Percentiles rank a stretch among this genome's conserved stretches.
These are phyloP conservation scores for Aspergillus novoparasiticus DNA, from an alignment of 2,329 filamentous ascomycete species.

Conservation along the genomic window DNA sequence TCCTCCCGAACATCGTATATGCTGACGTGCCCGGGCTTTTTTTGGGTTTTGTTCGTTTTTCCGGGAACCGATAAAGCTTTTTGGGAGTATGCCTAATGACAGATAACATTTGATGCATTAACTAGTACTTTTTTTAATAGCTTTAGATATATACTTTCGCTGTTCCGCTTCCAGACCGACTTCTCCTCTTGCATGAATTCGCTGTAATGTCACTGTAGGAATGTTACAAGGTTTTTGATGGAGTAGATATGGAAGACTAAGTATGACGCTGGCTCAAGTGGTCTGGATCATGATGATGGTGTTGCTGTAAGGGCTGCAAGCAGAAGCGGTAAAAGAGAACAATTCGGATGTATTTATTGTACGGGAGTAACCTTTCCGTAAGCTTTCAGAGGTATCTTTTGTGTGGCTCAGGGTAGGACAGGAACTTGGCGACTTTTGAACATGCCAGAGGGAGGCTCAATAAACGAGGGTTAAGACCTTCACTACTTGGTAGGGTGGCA, in stretches of 20 bases:
- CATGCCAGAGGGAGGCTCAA: slow-evolving; percentile 3
- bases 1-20: slow-evolving; percentile 74
- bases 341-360: background rate
- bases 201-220: slow-evolving; percentile 3
- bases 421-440: background rate
- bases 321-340: slow-evolving; percentile 4
- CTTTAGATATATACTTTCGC: slow-evolving; percentile 4
- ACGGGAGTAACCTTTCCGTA: background rate
- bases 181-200: slow-evolving; percentile 16
- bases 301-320: slow-evolving; percentile 2
- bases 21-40: slow-evolving; percentile 49
- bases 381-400: background rate
- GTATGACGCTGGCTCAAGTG: background rate
- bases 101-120: slow-evolving; percentile 16
- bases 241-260: background rate
- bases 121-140: slow-evolving; percentile 3
- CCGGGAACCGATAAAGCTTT: background rate
- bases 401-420: slow-evolving; percentile 3
- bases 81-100: slow-evolving; percentile 6
- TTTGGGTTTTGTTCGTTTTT: slow-evolving; percentile 2
- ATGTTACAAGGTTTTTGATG: background rate
- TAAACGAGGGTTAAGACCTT: background rate
- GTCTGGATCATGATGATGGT: background rate
- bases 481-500: background rate
- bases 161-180: slow-evolving; percentile 17